Conservation (phyloP, 768 basidiomycete genomes). For the Inosperma sp. region DNA sequence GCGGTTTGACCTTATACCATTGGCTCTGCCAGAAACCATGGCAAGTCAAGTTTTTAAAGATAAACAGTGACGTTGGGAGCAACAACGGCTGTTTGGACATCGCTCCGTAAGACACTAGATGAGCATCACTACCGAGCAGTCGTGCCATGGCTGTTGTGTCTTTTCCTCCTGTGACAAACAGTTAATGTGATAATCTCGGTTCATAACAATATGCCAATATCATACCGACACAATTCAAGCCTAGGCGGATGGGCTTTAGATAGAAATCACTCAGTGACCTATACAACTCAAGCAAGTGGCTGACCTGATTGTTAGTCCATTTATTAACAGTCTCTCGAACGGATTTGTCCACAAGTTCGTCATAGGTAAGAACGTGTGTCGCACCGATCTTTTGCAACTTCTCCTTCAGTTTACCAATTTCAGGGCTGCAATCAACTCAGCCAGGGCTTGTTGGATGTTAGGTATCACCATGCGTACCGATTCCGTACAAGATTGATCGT, state of each 20-base stretch:
- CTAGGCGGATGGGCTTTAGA: constrained; percentile 40
- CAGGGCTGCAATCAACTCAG: constrained; percentile 30
- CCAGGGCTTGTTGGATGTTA: too few species aligned
- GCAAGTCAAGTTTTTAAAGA: constrained; percentile 76
- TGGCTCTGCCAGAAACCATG: constrained; percentile 78
- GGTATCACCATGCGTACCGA: constrained; percentile 39
- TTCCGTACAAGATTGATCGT: constrained; percentile 81
- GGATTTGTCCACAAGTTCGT: constrained; percentile 58
- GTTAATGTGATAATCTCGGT: neutral
- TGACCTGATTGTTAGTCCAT: constrained; percentile 62
- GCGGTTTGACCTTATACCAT: constrained; percentile 55
- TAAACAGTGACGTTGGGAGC: constrained; percentile 72
- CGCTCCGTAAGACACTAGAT: constrained; percentile 83
- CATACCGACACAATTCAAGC: constrained; percentile 49
- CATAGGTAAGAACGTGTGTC: constrained; percentile 72
- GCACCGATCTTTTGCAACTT: constrained; percentile 62
- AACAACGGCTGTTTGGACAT: constrained; percentile 83
- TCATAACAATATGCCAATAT: neutral
- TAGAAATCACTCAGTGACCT: neutral
- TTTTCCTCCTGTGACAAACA: constrained; percentile 46
- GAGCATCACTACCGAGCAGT: constrained; percentile 60
- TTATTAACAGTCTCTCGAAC: constrained; percentile 51
- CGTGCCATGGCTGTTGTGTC: constrained; percentile 66
- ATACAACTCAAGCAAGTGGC: neutral
- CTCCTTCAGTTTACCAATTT: constrained; percentile 45